A percentile compares a stretch with the other conserved stretches of the same genome.
These are phyloP conservation scores for Chalciporus chontae DNA, from an alignment of 768 basidiomycete genomes.

Conservation along the genomic window DNA sequence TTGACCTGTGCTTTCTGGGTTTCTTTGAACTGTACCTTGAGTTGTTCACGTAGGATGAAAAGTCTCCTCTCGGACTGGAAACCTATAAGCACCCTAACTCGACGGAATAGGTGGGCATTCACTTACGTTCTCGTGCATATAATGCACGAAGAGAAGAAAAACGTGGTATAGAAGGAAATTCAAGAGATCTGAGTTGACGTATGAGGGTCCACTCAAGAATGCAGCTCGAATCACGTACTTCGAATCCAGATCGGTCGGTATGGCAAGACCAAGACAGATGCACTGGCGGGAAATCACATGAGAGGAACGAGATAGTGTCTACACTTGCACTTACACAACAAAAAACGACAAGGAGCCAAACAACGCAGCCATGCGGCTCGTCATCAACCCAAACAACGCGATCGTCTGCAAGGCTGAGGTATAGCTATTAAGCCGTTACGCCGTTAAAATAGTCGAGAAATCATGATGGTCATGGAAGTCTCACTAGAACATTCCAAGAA, in stretches of 20 bases:
- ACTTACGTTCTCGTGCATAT: slow-evolving; percentile 57
- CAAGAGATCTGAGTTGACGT: slow-evolving; percentile 45
- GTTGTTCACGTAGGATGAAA: slow-evolving; percentile 67
- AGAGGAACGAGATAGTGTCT: slow-evolving; percentile 12
- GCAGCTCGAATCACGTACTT: slow-evolving; percentile 28
- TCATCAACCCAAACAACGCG: slow-evolving; percentile 65
- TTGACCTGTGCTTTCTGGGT: slow-evolving; percentile 73
- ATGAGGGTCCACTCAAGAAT: slow-evolving; percentile 4
- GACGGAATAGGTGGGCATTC: not conserved
- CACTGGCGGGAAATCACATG: slow-evolving; percentile 21
- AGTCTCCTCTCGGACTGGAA: slow-evolving; percentile 52
- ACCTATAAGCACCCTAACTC: slow-evolving; percentile 1
- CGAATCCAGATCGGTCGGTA: slow-evolving; percentile 34
- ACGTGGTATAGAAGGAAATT: slow-evolving; percentile 76
- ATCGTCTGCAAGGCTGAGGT: slow-evolving; percentile 49
- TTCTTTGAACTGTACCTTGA: slow-evolving; percentile 70
- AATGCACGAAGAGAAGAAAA: slow-evolving; percentile 77
- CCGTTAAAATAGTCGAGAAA: slow-evolving; percentile 5
- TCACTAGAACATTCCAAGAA: slow-evolving; percentile 37
- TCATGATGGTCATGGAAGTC: not conserved
- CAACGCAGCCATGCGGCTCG: slow-evolving; percentile 64
- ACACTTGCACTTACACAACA: slow-evolving; percentile 38
- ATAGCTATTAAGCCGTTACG: slow-evolving; percentile 19
- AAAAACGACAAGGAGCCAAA: slow-evolving; percentile 57
- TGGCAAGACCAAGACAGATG: slow-evolving; percentile 37